Evolutionary conservation across 805 yeast genomes (phyloP), one percentile per base, ranked within the genome.

Genomic region (Zygotorulaspora chibaensis): DNA sequence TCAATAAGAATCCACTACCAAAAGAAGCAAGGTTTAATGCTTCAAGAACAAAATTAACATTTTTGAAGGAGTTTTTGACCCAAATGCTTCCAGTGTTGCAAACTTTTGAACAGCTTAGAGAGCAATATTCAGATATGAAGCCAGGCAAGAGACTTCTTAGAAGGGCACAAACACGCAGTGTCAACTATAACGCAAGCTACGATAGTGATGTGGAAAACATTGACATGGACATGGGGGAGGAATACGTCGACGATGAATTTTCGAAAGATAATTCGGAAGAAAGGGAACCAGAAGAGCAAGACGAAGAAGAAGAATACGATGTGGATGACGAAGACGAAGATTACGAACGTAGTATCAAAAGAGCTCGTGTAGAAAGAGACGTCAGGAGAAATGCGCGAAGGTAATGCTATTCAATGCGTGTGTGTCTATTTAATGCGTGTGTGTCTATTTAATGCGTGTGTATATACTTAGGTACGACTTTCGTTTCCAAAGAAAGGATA

Each of bases 61-160:
- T 41, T 12, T 30, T 62, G 26, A 53, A 48, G 34, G 56, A 57
- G 1, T 60, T 51, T 27, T 40, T 62, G 27, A 26, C 46, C 8
- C 53, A 53, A n/a, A 38, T 61, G 42, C 50, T 50, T 15, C 47
- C 48, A 37, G 68, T 88, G 25, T 71, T 87, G 53, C 53, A 67
- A n/a, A 86, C 81, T 57, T 86, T 72, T 61, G 87, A 83, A 65
- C 70, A 73, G 48, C 71, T 88, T 57, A 77, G 76, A 61, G 80
- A 84, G 10, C 76, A 72, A 48, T 87, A 85, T 67, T 55, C 55
- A 13, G 62, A 56, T 34, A 53, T 62, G 53, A 47, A 54, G 28
- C 56, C 61, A 10, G 58, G 61, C 12, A 57, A 53, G 18, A 54
- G 68, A 39, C 55, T 57, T 28, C 39, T 63, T 40, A 60, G 68